Evolutionary conservation across 805 yeast genomes (phyloP).

Genomic region (Hanseniaspora taiwanica): DNA sequence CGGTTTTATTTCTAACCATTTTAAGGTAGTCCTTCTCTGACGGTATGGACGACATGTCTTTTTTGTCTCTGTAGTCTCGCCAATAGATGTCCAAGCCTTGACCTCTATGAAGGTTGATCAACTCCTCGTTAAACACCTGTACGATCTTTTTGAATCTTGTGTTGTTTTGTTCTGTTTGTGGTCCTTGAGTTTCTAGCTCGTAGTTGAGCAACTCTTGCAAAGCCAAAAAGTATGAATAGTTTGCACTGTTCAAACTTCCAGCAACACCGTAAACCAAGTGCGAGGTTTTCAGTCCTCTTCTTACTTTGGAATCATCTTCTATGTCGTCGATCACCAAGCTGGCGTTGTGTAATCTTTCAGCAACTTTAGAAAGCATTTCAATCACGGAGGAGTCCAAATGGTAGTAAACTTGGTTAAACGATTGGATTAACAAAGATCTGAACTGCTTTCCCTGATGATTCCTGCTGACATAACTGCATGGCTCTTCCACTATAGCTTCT

Average conservation of each 20-base stretch:
- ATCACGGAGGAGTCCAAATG: background rate
- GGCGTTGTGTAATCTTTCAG: conserved; percentile 53
- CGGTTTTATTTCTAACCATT: conserved; percentile 84
- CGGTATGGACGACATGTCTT: conserved; percentile 35
- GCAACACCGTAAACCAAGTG: conserved; percentile 70
- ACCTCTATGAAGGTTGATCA: conserved; percentile 74
- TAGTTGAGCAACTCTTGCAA: conserved; percentile 34
- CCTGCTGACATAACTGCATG: background rate
- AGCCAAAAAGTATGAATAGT: conserved; percentile 68
- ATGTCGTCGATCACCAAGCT: conserved; percentile 74
- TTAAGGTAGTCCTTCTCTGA: conserved; percentile 48
- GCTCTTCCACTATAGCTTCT: background rate
- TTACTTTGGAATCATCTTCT: conserved; percentile 58
- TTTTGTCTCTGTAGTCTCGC: conserved; percentile 42
- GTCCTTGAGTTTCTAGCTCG: background rate
- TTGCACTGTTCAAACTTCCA: conserved; percentile 70
- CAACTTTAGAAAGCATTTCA: conserved; percentile 29
- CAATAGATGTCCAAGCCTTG: conserved; percentile 84
- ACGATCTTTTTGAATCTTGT: conserved; percentile 14
- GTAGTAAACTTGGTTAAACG: background rate
- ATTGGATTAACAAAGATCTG: background rate
- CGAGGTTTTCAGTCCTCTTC: conserved; percentile 73
- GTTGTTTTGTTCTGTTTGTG: conserved; percentile 10
- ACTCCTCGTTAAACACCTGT: conserved; percentile 49
- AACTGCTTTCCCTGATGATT: background rate